Percentiles rank a stretch among this genome's conserved stretches.
phyloP scores from a whole-genome alignment of 306 rosid genomes.

The Fagus crenata region DNA sequence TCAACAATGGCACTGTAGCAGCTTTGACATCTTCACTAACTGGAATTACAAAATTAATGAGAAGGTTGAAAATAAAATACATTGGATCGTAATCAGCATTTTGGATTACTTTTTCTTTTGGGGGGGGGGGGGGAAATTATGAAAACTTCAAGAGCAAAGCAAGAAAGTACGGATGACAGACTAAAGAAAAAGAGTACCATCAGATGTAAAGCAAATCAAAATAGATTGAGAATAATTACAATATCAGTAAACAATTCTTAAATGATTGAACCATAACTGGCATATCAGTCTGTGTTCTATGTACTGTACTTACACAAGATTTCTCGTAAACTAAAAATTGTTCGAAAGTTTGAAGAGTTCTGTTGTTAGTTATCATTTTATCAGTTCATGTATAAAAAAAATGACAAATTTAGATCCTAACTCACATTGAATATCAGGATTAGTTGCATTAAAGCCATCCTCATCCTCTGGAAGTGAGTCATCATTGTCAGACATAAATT shows the following conservation, averaged over 20 bases:
- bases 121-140: background rate
- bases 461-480: constrained; percentile 40
- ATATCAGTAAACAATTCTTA: background rate
- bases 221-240: background rate
- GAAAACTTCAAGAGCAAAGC: background rate
- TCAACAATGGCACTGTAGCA: constrained; percentile 41
- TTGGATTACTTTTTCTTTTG: background rate
- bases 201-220: background rate
- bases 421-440: constrained; percentile 39
- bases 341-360: background rate
- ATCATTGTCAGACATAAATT: constrained; percentile 35
- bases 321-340: background rate
- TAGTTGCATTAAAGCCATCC: constrained; percentile 26
- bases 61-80: background rate
- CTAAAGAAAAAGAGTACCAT: background rate
- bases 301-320: background rate
- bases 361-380: background rate
- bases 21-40: constrained; percentile 58
- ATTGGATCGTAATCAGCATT: background rate
- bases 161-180: background rate
- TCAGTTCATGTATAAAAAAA: background rate
- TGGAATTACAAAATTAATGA: constrained; percentile 32
- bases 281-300: background rate
- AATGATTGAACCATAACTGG: background rate
- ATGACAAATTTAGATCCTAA: constrained; percentile 3